These are phyloP conservation scores for Bathelium albidoporum DNA, from an alignment of 495 filamentous ascomycete genomes.

Conservation along the genomic window DNA sequence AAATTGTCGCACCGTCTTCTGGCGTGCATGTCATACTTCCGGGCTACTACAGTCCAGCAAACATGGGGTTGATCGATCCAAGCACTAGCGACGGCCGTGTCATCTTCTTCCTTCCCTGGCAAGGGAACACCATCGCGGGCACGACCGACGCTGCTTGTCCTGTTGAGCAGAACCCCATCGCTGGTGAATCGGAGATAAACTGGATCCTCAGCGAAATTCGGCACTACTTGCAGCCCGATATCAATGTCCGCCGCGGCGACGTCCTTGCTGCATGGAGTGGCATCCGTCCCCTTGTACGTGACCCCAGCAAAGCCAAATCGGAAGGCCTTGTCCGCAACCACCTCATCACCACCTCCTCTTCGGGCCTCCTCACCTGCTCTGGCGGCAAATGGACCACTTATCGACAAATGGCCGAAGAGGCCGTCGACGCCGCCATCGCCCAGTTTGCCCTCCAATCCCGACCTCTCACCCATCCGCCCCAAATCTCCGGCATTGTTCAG, in stretches of 20 bases:
- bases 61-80: conserved; percentile 96
- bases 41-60: conserved; percentile 85
- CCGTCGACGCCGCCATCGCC: conserved; percentile 80
- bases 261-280: conserved; percentile 95
- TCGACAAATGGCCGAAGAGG: conserved; percentile 96
- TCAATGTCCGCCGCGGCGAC: conserved; percentile 86
- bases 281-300: conserved; percentile 85
- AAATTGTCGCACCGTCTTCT: conserved; percentile 88
- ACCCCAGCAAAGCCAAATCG: conserved; percentile 87
- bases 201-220: conserved; percentile 93
- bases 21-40: conserved; percentile 93
- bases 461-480: conserved; percentile 47
- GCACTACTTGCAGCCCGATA: conserved; percentile 82
- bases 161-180: conserved; percentile 73
- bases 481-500: conserved; percentile 58
- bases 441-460: conserved; percentile 58
- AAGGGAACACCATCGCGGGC: conserved; percentile 96
- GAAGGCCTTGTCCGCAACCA: conserved; percentile 94
- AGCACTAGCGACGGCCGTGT: conserved; percentile 90
- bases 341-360: conserved; percentile 74
- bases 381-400: conserved; percentile 99
- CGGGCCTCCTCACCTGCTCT: conserved; percentile 86
- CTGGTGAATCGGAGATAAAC: conserved; percentile 85
- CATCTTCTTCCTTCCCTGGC: conserved; percentile 99
- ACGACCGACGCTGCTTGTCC: conserved; percentile 85